A percentile compares a stretch with the other conserved stretches of the same genome.
Conservation (phyloP, 176 grass and related monocot genomes). For the Luzula sylvatica region DNA sequence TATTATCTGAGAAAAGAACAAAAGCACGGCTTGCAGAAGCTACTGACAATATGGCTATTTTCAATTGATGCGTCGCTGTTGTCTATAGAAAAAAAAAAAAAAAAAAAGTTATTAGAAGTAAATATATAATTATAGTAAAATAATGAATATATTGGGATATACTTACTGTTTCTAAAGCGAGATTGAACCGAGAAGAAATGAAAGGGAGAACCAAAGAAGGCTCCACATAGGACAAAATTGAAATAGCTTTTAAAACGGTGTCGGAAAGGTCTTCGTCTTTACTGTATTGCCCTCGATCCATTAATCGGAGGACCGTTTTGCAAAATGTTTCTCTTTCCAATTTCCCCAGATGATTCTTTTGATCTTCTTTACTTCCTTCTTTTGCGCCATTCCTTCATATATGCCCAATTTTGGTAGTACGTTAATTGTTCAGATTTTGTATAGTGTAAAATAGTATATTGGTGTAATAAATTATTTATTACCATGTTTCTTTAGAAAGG, state of each 20-base stretch:
- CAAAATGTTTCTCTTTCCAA: slow-evolving; percentile 62
- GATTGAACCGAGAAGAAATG: slow-evolving; percentile 74
- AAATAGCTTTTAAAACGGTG: slow-evolving; percentile 69
- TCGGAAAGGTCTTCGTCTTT: slow-evolving; percentile 80
- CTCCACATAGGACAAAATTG: slow-evolving; percentile 84
- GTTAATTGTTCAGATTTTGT: slow-evolving; percentile 5
- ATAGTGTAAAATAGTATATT: slow-evolving; percentile 4
- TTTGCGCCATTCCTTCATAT: slow-evolving; percentile 30
- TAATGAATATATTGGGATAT: slow-evolving; percentile 5
- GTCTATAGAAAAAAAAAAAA: slow-evolving; percentile 44
- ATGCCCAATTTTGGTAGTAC: too few relatives aligned
- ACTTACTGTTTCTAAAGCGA: slow-evolving; percentile 89
- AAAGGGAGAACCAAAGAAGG: slow-evolving; percentile 86
- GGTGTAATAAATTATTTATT: too few relatives aligned
- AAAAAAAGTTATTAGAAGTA: not conserved
- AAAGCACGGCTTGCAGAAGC: slow-evolving; percentile 73
- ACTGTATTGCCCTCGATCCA: slow-evolving; percentile 94
- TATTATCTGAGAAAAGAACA: slow-evolving; percentile 45
- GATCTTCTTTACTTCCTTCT: slow-evolving; percentile 12
- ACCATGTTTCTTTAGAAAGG: slow-evolving; percentile 77
- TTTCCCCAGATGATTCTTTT: slow-evolving; percentile 42
- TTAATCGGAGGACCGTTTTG: slow-evolving; percentile 69
- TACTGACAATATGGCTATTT: slow-evolving; percentile 76
- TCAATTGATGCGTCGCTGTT: slow-evolving; percentile 93
- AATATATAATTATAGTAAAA: slow-evolving; percentile 2